Base-by-base conservation (phyloP, 2,329 filamentous ascomycete species). In the Botryosphaeria dothidea region DNA sequence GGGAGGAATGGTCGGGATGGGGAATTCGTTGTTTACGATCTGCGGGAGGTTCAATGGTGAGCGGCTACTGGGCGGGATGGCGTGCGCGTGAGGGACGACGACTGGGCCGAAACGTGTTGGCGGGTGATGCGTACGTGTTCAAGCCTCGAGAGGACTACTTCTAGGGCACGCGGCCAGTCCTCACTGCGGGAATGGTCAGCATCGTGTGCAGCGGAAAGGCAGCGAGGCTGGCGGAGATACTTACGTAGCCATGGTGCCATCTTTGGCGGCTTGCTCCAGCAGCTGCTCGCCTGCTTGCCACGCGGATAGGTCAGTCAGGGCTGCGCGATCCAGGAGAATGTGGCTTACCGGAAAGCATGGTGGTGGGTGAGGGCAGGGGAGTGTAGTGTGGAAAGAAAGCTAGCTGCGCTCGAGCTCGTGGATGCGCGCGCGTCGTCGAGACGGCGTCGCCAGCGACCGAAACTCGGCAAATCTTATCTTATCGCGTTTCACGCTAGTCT, bases 11-110 rank as follows among this genome's bases (percentile, higher is more conserved):
- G 81, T 83, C 11, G 91, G 91, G 70, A 90, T 89, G 46, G 91
- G 88, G 71, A 96, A 97, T 61, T 90, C 88, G 41, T 65, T 43
- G 76, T 86, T 85, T 45, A 91, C 86, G 69, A 93, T 94, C 92
- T 96, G 67, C 13, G 29, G 21, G 58, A 43, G 8, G 36, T 29
- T 45, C 25, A 17, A 54, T 43, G 61, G 48, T 41, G 34, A 34
- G 57, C 65, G 65, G 38, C 5, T 66, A 34, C 31, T 6, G 62
- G 38, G 21, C 6, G 15, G 46, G 23, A 34, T 17, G 25, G 46
- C 17, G 38, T 15, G 54, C 38, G 36, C 29, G 9, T 13, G n/a
- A 17, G 17, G 29, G 48, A 41, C 34, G 23, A 15, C 41, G 45
- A 38, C 21, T 3, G 31, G 31, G 45, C 21, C 5, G 49, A 27